Evolutionary conservation across 1,284 basidiomycete genomes (phyloP), one percentile per base, ranked within the genome.

Genomic region (Ganoderma lucidum): DNA sequence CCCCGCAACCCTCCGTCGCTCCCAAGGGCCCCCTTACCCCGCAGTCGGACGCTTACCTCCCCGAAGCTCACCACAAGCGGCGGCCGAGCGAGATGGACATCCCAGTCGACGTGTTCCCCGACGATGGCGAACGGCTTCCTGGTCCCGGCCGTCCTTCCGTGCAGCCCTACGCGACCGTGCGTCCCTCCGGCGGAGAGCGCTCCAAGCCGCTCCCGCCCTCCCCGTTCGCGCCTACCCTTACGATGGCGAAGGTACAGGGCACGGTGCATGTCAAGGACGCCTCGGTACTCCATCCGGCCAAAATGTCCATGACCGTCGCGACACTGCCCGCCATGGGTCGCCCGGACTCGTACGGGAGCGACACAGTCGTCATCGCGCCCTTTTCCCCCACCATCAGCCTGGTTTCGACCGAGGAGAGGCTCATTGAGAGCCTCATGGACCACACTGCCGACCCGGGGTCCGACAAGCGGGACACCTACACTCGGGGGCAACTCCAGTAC

Each of bases 81-180:
- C 68, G 67, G 37, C 63, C 71, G 42, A 67, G 62, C 51, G 48
- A 66, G 14, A 60, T 63, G 32, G 69, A 72, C 60, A 62, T 72
- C 28, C 71, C 71, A 32, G 69, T 63, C 56, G 71, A 72, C 67
- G 69, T 70, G 39, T 62, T 59, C 4, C 62, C 69, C 15, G 64
- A 64, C 9, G 68, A 69, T 39, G 41, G 28, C 23, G 65, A 66
- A 61, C 70, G 58, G 17, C 45, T 64, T 41, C 64, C 61, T 30
- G 64, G 61, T 0, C 59, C 65, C 35, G 68, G 62, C 10, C 39
- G 64, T 30, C 68, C 68, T 10, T 9, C n/a, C 35, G 68, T 62
- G 39, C 65, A 65, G 28, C n/a, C 42, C n/a, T 19, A 39, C 35
- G 35, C 62, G 23, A n/a, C 44, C 8, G 14, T 35, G 28, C 35